Evolutionary conservation across 768 basidiomycete species (phyloP).

Genomic region (Tylopilus rubrobrunneus): DNA sequence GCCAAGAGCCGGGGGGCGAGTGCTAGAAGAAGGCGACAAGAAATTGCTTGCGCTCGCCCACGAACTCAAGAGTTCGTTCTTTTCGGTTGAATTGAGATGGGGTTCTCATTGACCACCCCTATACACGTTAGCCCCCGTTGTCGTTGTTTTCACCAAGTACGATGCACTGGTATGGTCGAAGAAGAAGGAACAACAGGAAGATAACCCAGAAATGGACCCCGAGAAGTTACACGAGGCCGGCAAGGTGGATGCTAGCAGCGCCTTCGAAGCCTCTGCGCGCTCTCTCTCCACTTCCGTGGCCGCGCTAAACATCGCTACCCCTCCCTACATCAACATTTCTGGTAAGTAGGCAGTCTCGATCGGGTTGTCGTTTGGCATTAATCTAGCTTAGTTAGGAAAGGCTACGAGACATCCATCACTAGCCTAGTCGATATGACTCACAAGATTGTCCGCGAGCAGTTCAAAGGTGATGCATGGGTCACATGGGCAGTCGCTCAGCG

Average conservation of each 20-base stretch:
- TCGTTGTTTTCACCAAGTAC: slow-evolving; percentile 8
- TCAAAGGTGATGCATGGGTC: slow-evolving; percentile 9
- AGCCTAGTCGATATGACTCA: neutral
- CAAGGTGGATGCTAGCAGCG: neutral
- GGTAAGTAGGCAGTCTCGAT: neutral
- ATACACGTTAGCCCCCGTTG: neutral
- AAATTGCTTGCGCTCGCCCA: slow-evolving; percentile 1
- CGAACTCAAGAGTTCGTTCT: neutral
- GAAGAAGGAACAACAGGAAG: too few species aligned
- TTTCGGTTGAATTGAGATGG: neutral
- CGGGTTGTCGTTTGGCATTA: too few species aligned
- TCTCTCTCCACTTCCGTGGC: neutral
- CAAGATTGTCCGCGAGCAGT: neutral
- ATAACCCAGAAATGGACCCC: neutral
- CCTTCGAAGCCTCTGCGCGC: neutral
- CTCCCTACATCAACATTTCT: neutral
- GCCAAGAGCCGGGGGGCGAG: slow-evolving; percentile 5
- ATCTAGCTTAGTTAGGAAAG: neutral
- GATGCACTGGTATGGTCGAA: slow-evolving; percentile 3
- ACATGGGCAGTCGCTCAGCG: slow-evolving; percentile 4
- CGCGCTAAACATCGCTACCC: neutral
- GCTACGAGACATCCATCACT: neutral
- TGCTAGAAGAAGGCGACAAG: slow-evolving; percentile 9
- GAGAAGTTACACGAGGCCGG: neutral
- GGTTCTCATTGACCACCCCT: too few species aligned